These are phyloP conservation scores for Aspergillus cavernicola DNA, from an alignment of 495 filamentous ascomycete genomes.

Conservation along the genomic window DNA sequence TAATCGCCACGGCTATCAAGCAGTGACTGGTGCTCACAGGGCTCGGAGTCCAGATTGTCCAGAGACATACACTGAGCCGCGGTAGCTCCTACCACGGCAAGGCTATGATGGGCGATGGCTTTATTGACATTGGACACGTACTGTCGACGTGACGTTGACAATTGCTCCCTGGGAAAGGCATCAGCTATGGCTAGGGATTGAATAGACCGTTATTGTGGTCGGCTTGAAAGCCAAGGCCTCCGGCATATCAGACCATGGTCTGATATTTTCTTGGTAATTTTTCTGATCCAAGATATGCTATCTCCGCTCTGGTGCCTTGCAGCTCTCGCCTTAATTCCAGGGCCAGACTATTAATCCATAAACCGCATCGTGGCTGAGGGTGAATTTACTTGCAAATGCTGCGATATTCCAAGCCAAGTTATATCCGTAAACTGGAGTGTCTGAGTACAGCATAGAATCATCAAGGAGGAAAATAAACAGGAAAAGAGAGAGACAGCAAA, in stretches of 20 bases:
- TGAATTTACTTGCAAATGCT: not conserved
- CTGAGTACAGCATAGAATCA: too few relatives aligned
- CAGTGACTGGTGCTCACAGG: too few relatives aligned
- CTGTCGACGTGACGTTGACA: not conserved
- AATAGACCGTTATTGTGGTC: too few relatives aligned
- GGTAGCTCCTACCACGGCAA: not conserved
- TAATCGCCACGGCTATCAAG: too few relatives aligned
- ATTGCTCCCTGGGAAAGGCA: slow-evolving; percentile 1
- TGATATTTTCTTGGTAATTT: slow-evolving; percentile 1
- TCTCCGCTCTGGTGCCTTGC: not conserved
- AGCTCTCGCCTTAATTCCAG: not conserved
- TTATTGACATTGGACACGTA: not conserved
- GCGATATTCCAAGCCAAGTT: not conserved
- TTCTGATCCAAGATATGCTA: not conserved
- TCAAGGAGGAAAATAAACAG: too few relatives aligned
- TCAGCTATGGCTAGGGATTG: not conserved
- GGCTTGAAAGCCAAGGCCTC: too few relatives aligned
- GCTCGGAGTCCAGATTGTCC: too few relatives aligned
- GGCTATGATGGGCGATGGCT: not conserved
- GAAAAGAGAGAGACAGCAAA: not conserved
- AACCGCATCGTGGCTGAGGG: not conserved
- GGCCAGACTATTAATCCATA: not conserved
- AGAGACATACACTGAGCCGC: too few relatives aligned
- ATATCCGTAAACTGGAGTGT: too few relatives aligned
- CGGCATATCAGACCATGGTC: slow-evolving; percentile 1